Evolutionary conservation across 129 eudicot species (phyloP).

Genomic region (Chrysanthemum lavandulifolium): DNA sequence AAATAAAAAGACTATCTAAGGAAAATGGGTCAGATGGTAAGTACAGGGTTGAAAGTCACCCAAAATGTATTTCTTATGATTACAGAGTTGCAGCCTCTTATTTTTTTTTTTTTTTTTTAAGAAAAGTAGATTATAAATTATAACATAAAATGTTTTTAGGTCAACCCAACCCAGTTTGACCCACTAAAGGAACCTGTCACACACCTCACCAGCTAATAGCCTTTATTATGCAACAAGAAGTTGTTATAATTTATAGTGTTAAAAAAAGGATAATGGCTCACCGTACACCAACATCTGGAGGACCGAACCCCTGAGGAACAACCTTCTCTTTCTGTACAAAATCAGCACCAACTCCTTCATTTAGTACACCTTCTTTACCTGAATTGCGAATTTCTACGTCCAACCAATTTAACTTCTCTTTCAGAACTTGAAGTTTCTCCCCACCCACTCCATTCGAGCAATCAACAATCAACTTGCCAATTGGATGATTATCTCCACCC

Average conservation of each 20-base stretch:
- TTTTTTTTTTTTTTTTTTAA: too few relatives aligned
- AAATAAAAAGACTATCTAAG: too few relatives aligned
- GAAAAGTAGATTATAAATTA: too few relatives aligned
- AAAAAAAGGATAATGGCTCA: conserved; percentile 31
- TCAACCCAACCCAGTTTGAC: background rate
- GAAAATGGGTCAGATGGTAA: too few relatives aligned
- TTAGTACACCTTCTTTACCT: conserved; percentile 67
- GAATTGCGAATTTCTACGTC: conserved; percentile 63
- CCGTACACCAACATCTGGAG: conserved; percentile 72
- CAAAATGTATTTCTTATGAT: background rate
- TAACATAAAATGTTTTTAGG: too few relatives aligned
- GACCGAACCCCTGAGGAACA: conserved; percentile 70
- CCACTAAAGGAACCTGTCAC: background rate
- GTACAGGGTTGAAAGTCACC: background rate
- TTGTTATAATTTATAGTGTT: conserved; percentile 5
- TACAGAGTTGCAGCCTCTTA: background rate
- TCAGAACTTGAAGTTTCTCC: conserved; percentile 67
- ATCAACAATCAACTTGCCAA: conserved; percentile 71
- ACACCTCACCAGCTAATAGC: background rate
- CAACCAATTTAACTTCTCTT: conserved; percentile 42
- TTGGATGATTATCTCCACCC: conserved; percentile 24
- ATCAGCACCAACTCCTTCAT: conserved; percentile 97
- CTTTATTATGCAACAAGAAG: background rate
- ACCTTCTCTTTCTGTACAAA: conserved; percentile 93
- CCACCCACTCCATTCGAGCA: conserved; percentile 97